These are phyloP conservation scores for Cyclotella sp. DNA, from an alignment of 108 stramenopile genomes.

Conservation along the genomic window DNA sequence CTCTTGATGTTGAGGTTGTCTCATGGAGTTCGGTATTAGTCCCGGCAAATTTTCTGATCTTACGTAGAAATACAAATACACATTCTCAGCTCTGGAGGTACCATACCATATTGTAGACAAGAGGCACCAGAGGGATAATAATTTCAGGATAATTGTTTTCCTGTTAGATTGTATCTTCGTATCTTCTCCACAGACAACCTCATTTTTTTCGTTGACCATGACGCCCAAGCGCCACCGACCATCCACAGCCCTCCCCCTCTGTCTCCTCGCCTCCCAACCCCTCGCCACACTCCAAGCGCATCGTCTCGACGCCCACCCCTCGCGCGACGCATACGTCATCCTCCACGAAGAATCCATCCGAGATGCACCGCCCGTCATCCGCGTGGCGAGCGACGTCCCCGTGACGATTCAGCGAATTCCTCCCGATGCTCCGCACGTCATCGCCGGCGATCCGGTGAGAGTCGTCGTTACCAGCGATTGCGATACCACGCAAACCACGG, in stretches of 20 bases:
- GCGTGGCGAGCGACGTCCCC: conserved; percentile 4
- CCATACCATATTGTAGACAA: no score
- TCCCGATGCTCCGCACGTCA: background rate
- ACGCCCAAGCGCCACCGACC: background rate
- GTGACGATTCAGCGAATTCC: conserved; percentile 1
- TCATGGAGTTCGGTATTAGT: no score
- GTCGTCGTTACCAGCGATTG: background rate
- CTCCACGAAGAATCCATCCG: conserved; percentile 1
- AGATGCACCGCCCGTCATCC: background rate
- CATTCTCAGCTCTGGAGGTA: no score
- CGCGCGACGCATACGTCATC: background rate
- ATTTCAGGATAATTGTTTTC: no score
- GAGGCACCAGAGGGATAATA: no score
- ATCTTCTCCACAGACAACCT: no score
- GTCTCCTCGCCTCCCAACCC: background rate
- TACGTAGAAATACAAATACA: no score
- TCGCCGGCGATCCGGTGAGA: background rate
- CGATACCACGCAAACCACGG: background rate
- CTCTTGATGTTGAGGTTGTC: no score
- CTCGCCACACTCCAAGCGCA: background rate
- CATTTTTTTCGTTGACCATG: no score
- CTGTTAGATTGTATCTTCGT: no score
- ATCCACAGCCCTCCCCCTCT: background rate
- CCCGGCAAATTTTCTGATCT: no score
- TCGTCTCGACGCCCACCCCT: background rate